These are phyloP conservation scores for Metschnikowia hibisci DNA, from an alignment of 805 yeast genomes.

Conservation along the genomic window DNA sequence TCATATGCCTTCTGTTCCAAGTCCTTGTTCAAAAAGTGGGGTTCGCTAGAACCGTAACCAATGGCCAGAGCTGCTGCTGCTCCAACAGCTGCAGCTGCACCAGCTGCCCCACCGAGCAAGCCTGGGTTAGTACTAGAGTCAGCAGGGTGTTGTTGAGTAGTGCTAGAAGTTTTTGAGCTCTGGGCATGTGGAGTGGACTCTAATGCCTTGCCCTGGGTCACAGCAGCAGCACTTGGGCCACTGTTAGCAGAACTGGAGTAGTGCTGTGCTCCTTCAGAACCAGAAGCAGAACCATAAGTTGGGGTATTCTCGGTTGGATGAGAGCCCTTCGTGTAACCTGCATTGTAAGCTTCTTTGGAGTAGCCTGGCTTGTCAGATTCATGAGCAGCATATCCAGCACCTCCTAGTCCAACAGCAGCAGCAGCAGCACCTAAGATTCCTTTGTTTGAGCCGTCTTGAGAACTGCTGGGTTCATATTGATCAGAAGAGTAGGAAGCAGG, in stretches of 20 bases:
- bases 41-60: constrained; percentile 2
- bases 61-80: constrained; percentile 16
- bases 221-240: constrained; percentile 3
- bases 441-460: neutral
- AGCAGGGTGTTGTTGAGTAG: neutral
- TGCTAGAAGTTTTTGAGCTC: neutral
- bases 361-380: neutral
- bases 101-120: constrained; percentile 12
- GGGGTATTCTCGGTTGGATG: neutral
- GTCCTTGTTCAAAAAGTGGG: neutral
- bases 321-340: constrained; percentile 13
- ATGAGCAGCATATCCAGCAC: constrained; percentile 7
- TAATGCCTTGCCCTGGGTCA: neutral
- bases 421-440: constrained; percentile 20
- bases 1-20: constrained; percentile 8
- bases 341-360: constrained; percentile 6
- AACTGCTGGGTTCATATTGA: neutral
- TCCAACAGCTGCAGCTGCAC: constrained; percentile 15
- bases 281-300: neutral
- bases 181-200: neutral
- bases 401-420: constrained; percentile 22
- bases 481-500: neutral
- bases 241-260: neutral
- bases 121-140: constrained; percentile 11
- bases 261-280: too few species aligned